These are phyloP conservation scores for Mycena capillaripes DNA, from an alignment of 768 basidiomycete species.

Conservation along the genomic window DNA sequence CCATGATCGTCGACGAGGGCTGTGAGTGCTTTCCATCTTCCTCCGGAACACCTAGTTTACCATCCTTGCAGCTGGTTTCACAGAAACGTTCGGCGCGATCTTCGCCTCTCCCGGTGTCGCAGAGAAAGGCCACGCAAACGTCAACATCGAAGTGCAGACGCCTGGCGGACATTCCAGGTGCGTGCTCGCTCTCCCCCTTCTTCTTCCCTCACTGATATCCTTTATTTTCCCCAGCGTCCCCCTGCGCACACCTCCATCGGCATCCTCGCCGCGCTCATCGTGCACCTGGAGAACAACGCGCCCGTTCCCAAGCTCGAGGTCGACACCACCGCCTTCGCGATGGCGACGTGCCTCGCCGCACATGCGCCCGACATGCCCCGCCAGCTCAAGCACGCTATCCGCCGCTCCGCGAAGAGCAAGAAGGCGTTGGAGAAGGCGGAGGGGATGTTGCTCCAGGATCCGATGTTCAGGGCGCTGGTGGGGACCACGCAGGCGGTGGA, in stretches of 20 bases:
- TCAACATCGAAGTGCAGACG: slow-evolving; percentile 53
- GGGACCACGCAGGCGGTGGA: slow-evolving; percentile 74
- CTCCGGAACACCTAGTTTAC: neutral
- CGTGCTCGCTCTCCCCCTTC: slow-evolving; percentile 42
- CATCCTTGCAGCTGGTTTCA: slow-evolving; percentile 26
- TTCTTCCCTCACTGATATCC: slow-evolving; percentile 31
- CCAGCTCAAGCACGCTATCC: slow-evolving; percentile 49
- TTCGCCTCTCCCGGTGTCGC: slow-evolving; percentile 59
- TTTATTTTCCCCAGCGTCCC: slow-evolving; percentile 15
- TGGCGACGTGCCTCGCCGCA: slow-evolving; percentile 61
- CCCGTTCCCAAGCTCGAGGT: slow-evolving; percentile 48
- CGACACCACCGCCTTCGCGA: slow-evolving; percentile 47
- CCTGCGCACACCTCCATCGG: slow-evolving; percentile 61
- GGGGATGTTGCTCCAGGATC: slow-evolving; percentile 43
- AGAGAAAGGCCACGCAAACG: slow-evolving; percentile 66
- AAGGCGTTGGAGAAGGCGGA: slow-evolving; percentile 57
- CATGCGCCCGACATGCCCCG: slow-evolving; percentile 60
- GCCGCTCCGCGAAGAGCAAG: slow-evolving; percentile 50
- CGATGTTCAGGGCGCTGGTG: slow-evolving; percentile 45
- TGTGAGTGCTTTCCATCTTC: slow-evolving; percentile 3
- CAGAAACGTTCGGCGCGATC: slow-evolving; percentile 48
- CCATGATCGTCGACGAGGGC: slow-evolving; percentile 79
- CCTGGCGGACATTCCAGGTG: slow-evolving; percentile 75
- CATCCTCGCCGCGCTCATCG: slow-evolving; percentile 67
- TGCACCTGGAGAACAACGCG: slow-evolving; percentile 65